These are phyloP conservation scores for Alternaria sp. DNA, from an alignment of 2,329 filamentous ascomycete species.

Conservation along the genomic window DNA sequence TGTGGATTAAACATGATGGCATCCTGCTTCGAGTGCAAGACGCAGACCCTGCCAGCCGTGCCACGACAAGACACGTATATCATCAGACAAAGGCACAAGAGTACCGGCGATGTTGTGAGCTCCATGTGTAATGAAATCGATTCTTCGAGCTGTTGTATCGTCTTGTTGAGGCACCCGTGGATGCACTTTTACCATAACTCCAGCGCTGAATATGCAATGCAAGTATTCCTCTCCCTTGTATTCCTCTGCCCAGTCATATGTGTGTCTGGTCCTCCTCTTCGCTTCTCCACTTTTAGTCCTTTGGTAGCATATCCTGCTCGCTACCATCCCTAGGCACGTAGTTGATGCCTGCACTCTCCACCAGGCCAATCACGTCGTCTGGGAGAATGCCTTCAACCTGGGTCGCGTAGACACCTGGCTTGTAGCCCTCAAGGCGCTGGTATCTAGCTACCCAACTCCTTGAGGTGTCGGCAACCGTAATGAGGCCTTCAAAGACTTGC, in stretches of 20 bases:
- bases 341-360: slow-evolving; percentile 67
- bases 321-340: slow-evolving; percentile 62
- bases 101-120: not conserved
- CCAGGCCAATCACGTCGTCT: slow-evolving; percentile 63
- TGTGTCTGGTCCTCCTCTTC: not conserved
- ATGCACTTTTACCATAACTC: slow-evolving; percentile 31
- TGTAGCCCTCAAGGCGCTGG: slow-evolving; percentile 89
- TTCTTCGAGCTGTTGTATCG: slow-evolving; percentile 2
- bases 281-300: slow-evolving; percentile 27
- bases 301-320: slow-evolving; percentile 48
- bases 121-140: not conserved
- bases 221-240: not conserved
- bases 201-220: slow-evolving; percentile 35
- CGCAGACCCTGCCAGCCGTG: not conserved
- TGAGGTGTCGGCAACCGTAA: slow-evolving; percentile 82
- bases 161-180: not conserved
- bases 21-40: not conserved
- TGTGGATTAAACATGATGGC: not conserved
- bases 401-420: slow-evolving; percentile 88
- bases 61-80: not conserved
- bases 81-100: not conserved
- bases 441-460: slow-evolving; percentile 96
- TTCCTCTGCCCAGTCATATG: not conserved
- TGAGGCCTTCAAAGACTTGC: slow-evolving; percentile 92
- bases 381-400: slow-evolving; percentile 85